Base-by-base conservation (phyloP, 2,329 filamentous ascomycete genomes). In the Dactylonectria macrodidyma region DNA sequence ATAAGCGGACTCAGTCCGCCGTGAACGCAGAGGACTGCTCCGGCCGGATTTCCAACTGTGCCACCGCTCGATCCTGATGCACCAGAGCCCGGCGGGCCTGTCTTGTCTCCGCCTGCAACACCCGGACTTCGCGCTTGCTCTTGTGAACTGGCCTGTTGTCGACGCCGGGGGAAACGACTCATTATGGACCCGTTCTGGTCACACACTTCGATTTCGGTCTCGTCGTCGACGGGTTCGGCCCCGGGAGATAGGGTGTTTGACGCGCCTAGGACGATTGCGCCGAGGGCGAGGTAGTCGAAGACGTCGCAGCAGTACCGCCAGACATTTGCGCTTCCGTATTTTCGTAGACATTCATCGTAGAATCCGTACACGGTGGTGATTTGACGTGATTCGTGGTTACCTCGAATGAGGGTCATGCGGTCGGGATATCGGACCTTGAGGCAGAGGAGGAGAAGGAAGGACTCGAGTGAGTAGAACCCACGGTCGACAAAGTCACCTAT, bases 291-390 rank as follows among this genome's bases (percentile, higher is more conserved):
- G 81, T 98, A 98, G 83, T 99, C 95, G 79, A 99, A 99, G 4
- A 98, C 93, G 77, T 99, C 96, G 83, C 95, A 98, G 84, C 95
- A 99, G 79, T 98, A 95, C 62, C 94, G 89, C 95, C 95, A 98
- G 1, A 98, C 95, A 76, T 98, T 98, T 44, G 95, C 95, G 78
- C 93, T 97, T 68, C 95, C 95, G 78, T 98, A 98, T 83, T 98
- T 98, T 61, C 95, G 89, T 71, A 98, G 87, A 78, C 95, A 98
- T 84, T 98, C 95, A 78, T 98, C 95, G 84, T 98, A 98, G 84
- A 98, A 98, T 70, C 95, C 95, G 80, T 98, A 98, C 14, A 98
- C 95, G 5, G 94, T 97, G 24, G 95, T 98, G 73, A 98, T 98
- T 81, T 98, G 95, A 66, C 95, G 91, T 51, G 95, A 98, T 83